Evolutionary conservation across 1,284 basidiomycete species (phyloP), one percentile per base, ranked within the genome.

Genomic region (Trichosporon coremiiforme): DNA sequence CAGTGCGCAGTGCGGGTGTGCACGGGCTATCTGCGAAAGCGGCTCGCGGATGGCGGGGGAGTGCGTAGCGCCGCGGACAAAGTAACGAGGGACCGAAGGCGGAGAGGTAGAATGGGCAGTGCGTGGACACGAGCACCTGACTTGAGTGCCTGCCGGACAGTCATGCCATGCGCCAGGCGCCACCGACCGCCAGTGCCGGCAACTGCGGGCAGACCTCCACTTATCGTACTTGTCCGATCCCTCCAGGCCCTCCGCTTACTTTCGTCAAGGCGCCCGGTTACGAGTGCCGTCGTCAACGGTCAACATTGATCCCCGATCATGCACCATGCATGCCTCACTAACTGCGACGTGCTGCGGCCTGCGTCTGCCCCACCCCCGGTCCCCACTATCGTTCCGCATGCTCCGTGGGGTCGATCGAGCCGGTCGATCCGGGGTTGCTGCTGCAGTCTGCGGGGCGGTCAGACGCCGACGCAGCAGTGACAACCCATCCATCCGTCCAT

Each of bases 121-220:
- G 57, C 57, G 57, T 60, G 57, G 57, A 60, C 57, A 17, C 29
- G 57, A 60, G 29, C 57, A 60, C 57, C 29, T 60, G 57, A 60
- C 57, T 15, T 53, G 47, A 22, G 20, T 7, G 47, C 20, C 47
- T 53, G 47, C 47, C 47, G 47, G 47, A 53, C 47, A 17, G 47
- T 20, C 53, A 20, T 13, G 29, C 31, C 29, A 33, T 33, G 57
- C 57, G 29, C 17, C 57, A 31, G 8, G 29, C 57, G 57, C 57
- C 57, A 60, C 57, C 57, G 29, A n/a, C 57, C 31, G 4, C 8
- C 29, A n/a, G 29, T 13, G 5, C 29, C 29, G 47, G 47, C 20
- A 53, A 53, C 47, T 53, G 20, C n/a, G 20, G 20, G 4, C 47
- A 53, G 20, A 22, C 47, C 47, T 53, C 47, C 47, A 53, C 47